These are phyloP conservation scores for Cylindrodendrum hubeiense DNA, from an alignment of 2,329 filamentous ascomycete genomes.

Conservation along the genomic window DNA sequence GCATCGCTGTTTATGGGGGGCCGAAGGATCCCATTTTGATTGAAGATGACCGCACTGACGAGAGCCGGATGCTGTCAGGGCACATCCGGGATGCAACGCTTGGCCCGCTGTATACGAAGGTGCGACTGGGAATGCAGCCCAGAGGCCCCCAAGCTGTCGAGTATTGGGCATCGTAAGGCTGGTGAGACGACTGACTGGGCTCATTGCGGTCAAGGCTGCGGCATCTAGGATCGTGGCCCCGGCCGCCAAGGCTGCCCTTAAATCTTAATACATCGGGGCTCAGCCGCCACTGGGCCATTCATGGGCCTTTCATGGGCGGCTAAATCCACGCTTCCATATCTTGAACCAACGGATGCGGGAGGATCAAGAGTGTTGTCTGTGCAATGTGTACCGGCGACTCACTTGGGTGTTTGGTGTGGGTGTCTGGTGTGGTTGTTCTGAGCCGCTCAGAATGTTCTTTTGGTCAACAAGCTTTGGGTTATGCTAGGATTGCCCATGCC, in stretches of 20 bases:
- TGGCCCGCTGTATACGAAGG: background rate
- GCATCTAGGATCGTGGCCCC: slow-evolving; percentile 14
- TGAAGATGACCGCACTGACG: background rate
- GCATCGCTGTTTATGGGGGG: slow-evolving; percentile 1
- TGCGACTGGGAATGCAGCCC: background rate
- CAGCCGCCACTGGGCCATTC: background rate
- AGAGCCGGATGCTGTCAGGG: background rate
- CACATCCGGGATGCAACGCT: slow-evolving; percentile 1
- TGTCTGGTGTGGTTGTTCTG: background rate
- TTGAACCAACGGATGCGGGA: background rate
- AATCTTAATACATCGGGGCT: slow-evolving; percentile 20
- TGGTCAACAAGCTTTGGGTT: background rate
- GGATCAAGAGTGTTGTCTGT: background rate
- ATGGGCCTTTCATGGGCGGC: background rate
- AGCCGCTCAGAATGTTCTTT: background rate
- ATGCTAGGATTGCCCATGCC: background rate
- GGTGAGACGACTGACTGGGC: background rate
- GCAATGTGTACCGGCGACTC: background rate
- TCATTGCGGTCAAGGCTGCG: background rate
- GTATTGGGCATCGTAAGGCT: background rate
- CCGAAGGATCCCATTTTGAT: slow-evolving; percentile 1
- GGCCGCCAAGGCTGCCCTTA: slow-evolving; percentile 15
- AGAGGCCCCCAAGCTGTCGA: background rate
- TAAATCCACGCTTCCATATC: background rate
- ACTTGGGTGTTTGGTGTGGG: background rate